A percentile compares a stretch with the other conserved stretches of the same genome.
Conservation (phyloP, 768 basidiomycete species). For the Leccinellum albellum region DNA sequence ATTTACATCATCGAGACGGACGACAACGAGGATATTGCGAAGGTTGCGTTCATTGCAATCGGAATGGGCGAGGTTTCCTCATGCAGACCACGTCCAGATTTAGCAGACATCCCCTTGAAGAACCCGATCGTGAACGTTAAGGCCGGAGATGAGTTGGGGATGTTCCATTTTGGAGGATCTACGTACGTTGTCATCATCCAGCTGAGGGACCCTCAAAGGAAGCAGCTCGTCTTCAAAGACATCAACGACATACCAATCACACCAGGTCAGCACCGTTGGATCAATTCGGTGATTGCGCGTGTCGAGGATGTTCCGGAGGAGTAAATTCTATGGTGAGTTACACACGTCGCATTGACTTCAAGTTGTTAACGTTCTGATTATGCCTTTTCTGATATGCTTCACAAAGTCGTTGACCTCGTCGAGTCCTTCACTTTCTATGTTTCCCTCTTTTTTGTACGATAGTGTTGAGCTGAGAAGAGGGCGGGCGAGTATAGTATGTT, state of each 20-base stretch:
- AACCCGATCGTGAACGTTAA: neutral
- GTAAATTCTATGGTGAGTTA: neutral
- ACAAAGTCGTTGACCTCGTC: too few relatives aligned
- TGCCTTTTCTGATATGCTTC: too few relatives aligned
- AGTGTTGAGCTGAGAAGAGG: too few relatives aligned
- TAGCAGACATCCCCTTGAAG: too few relatives aligned
- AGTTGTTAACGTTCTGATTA: too few relatives aligned
- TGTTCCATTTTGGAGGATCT: constrained; percentile 64
- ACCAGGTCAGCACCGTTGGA: neutral
- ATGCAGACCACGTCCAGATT: too few relatives aligned
- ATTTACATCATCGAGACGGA: neutral
- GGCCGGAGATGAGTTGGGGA: constrained; percentile 2
- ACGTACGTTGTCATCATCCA: constrained; percentile 42
- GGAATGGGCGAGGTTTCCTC: too few relatives aligned
- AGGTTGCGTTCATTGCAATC: neutral
- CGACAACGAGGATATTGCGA: neutral
- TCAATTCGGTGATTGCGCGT: neutral
- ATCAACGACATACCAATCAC: neutral
- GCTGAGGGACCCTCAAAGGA: neutral
- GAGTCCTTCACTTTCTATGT: too few relatives aligned
- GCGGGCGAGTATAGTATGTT: constrained; percentile 56
- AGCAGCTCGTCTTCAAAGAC: neutral
- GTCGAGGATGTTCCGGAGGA: neutral
- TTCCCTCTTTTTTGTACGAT: too few relatives aligned
- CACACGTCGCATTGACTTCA: neutral